Conservation (phyloP, 345 rosid species). For the Angophora floribunda region DNA sequence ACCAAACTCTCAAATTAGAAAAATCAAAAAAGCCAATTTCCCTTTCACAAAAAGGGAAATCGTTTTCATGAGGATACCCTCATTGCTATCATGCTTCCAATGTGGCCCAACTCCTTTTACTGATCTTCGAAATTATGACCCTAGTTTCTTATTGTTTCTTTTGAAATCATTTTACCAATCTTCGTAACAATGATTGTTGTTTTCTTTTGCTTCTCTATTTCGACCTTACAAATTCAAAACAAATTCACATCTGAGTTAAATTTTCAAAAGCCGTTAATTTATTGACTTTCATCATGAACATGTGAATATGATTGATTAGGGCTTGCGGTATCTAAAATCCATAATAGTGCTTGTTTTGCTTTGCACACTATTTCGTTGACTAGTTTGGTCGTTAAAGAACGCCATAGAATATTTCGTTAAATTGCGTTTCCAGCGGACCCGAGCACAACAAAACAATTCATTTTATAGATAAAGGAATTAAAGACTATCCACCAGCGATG, state of each 20-base stretch:
- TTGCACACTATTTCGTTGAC: not conserved
- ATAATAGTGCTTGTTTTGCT: not conserved
- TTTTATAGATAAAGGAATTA: not conserved
- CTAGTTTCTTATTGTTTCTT: not conserved
- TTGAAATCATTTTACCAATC: not conserved
- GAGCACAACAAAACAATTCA: not conserved
- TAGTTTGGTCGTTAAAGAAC: not conserved
- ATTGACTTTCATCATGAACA: not conserved
- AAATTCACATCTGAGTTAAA: not conserved
- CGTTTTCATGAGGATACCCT: accelerated
- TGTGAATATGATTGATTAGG: not conserved
- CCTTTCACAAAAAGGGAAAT: not conserved
- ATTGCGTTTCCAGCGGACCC: not conserved
- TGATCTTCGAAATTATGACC: not conserved
- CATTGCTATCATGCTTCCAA: not conserved
- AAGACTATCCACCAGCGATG: accelerated
- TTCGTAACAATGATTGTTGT: not conserved
- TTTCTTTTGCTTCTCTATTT: not conserved
- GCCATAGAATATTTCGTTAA: not conserved
- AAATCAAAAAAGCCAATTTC: not conserved
- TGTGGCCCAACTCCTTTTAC: not conserved
- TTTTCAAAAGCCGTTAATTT: not conserved
- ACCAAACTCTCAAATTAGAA: not conserved
- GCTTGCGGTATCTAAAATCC: not conserved
- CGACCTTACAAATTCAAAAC: not conserved